These are phyloP conservation scores for Medicago arabica DNA, from an alignment of 306 rosid species.

Conservation along the genomic window DNA sequence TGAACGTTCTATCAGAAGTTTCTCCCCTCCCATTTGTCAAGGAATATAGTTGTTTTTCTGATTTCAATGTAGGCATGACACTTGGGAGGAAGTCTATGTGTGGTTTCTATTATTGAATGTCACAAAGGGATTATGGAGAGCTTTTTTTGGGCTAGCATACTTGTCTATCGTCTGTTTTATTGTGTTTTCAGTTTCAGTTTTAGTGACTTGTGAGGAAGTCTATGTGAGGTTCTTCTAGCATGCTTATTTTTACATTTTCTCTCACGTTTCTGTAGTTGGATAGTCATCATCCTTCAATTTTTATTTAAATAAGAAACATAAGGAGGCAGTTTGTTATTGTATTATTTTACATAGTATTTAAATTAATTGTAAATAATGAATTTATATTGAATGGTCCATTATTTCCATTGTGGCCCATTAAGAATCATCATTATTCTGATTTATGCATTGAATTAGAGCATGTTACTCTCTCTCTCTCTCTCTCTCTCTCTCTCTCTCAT, in stretches of 20 bases:
- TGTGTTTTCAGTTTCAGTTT: slow-evolving; percentile 3
- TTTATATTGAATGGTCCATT: not conserved
- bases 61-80: slow-evolving; percentile 16
- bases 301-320: no score
- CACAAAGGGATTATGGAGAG: not conserved
- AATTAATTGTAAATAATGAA: slow-evolving; percentile 27
- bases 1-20: slow-evolving; percentile 2
- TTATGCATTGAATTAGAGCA: slow-evolving; percentile 29
- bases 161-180: slow-evolving; percentile 7
- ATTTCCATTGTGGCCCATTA: slow-evolving; percentile 22
- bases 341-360: not conserved
- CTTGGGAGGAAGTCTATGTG: not conserved
- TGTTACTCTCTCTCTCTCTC: not conserved
- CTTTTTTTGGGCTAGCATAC: slow-evolving; percentile 1
- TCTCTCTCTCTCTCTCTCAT: not conserved
- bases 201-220: no score
- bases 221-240: no score
- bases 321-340: no score
- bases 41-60: slow-evolving; percentile 3
- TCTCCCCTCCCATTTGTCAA: slow-evolving; percentile 10
- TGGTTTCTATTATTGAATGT: slow-evolving; percentile 8
- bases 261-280: no score
- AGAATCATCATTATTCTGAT: slow-evolving; percentile 12
- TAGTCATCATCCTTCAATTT: no score
- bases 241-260: no score